Evolutionary conservation across 169 alveolate genomes (phyloP).

Genomic region (Cryptosporidium felis): DNA sequence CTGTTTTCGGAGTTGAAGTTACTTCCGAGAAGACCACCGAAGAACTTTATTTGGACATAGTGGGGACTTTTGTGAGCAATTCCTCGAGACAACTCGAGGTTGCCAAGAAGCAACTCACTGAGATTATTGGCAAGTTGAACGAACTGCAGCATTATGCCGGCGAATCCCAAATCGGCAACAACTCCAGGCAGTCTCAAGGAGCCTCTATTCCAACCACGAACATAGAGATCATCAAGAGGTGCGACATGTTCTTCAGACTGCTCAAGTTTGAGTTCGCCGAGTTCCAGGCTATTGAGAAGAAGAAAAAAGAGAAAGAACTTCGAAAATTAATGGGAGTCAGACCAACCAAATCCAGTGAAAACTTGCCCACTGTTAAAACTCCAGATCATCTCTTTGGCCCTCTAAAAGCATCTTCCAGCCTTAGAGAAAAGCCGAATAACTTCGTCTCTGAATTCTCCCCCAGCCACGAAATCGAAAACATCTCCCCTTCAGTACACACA

Average conservation of each 20-base stretch:
- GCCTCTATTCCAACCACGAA: not conserved
- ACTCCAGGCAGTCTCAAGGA: not conserved
- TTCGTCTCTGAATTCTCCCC: constrained; percentile 34
- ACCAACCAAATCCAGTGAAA: constrained; percentile 14
- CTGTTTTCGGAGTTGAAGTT: constrained; percentile 37
- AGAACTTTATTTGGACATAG: constrained; percentile 54
- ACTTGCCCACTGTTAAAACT: not conserved
- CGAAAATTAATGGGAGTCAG: constrained; percentile 22
- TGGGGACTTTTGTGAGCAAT: constrained; percentile 46
- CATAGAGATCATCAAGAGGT: constrained; percentile 54
- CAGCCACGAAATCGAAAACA: constrained; percentile 12
- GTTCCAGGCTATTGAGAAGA: constrained; percentile 50
- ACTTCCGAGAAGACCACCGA: constrained; percentile 20
- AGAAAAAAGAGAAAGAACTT: constrained; percentile 34
- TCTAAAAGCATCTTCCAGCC: not conserved
- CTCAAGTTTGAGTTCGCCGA: constrained; percentile 45
- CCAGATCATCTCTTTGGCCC: not conserved
- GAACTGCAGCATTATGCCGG: constrained; percentile 60
- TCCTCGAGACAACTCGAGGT: constrained; percentile 52
- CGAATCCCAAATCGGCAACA: constrained; percentile 5
- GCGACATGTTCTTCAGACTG: constrained; percentile 56
- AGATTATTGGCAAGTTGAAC: constrained; percentile 11
- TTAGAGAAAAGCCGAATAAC: not conserved
- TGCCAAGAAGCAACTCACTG: constrained; percentile 33
- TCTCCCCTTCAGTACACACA: not conserved